Evolutionary conservation across 2,329 filamentous ascomycete genomes (phyloP), one percentile per base, ranked within the genome.

Genomic region (Cercospora zeae-maydis): DNA sequence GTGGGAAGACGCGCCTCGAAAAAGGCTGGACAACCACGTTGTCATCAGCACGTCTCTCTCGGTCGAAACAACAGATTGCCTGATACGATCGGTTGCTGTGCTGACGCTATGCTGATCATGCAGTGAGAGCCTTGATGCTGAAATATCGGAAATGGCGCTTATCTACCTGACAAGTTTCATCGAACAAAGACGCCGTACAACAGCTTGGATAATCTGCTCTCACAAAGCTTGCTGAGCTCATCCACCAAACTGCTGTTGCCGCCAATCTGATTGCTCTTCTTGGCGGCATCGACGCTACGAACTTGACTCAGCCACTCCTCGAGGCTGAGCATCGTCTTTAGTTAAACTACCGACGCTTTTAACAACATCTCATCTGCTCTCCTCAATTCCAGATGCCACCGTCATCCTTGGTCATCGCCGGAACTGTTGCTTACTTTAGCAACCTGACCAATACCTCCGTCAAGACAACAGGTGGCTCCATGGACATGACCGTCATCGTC

Each of bases 341-440:
- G 83, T 0, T 87, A 88, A 1, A 81, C 77, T 70, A 86, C 88
- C 72, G 77, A 77, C 1, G 86, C 86, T 11, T 86, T 89, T 76
- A 77, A 81, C 34, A 74, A 77, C 27, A 83, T 89, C 47, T 84
- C 82, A 61, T 84, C 80, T 55, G 76, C 81, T 3, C 71, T 86
- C 10, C 72, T 75, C 31, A 79, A 80, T 75, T 0, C 73, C 79
- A 4, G 74, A 84, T 13, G 77, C 89, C 1, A 73, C 78, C 1
- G 74, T 73, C 30, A 80, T 90, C 56, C 78, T 90, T 34, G 76
- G 80, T 90, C 57, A 75, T 90, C 47, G 78, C 79, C 51, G 81
- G 81, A 51, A 79, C 78, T 8, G 79, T 87, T 1, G 77, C 77
- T 58, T 89, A 88, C 75, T 83, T 80, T 53, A 68, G 60, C 54